phyloP scores from a whole-genome alignment of 2,329 filamentous ascomycete genomes.

The Bipolaris zeicola region DNA sequence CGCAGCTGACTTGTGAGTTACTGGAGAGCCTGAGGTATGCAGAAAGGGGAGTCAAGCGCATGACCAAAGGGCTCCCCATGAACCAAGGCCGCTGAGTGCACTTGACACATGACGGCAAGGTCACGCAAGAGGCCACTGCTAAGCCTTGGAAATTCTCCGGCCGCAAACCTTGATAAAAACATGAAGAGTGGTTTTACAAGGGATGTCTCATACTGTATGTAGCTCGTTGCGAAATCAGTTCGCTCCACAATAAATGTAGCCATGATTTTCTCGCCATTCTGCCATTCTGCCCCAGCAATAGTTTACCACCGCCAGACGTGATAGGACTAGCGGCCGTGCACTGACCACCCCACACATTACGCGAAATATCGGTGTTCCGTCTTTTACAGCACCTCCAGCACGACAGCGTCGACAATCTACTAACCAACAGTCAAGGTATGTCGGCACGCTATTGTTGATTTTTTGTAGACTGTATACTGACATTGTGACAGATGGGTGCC shows the following conservation, averaged over 20 bases:
- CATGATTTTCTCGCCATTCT: background rate
- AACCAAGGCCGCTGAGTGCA: conserved; percentile 7
- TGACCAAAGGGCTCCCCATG: conserved; percentile 38
- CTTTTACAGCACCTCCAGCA: conserved; percentile 22
- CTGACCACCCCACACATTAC: conserved; percentile 25
- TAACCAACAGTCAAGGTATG: conserved; percentile 47
- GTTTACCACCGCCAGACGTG: conserved; percentile 1
- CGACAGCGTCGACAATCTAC: conserved; percentile 39
- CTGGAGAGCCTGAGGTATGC: conserved; percentile 32
- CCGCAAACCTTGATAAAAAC: background rate
- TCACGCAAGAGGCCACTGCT: background rate
- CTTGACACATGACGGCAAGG: background rate
- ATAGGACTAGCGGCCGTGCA: background rate
- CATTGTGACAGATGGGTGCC: conserved; percentile 81
- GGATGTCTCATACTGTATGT: background rate
- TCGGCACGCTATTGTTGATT: conserved; percentile 2
- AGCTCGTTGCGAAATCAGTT: background rate
- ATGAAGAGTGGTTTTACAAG: no score
- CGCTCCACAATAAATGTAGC: background rate
- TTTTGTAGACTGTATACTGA: conserved; percentile 23
- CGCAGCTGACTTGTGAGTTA: conserved; percentile 29
- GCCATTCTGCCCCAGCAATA: background rate
- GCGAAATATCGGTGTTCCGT: conserved; percentile 31
- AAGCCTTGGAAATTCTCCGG: background rate
- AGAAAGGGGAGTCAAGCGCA: conserved; percentile 42